Evolutionary conservation across 2,329 filamentous ascomycete genomes (phyloP).

Genomic region (Mycosphaerella sp.): DNA sequence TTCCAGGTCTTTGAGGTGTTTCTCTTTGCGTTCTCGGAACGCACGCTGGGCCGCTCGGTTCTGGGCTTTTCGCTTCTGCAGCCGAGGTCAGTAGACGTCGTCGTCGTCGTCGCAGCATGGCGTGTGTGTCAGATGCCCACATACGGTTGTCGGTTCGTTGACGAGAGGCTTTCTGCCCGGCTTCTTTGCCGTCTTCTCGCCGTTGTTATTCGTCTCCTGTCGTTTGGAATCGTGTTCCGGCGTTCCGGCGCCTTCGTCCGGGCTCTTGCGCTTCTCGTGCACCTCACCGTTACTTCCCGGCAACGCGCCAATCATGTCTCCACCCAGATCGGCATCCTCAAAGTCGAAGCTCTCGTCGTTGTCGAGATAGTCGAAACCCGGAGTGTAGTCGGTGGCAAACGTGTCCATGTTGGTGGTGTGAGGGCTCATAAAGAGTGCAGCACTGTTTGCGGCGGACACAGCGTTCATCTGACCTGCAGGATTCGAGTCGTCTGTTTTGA

Average conservation of each 20-base stretch:
- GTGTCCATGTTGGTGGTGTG: conserved; percentile 25
- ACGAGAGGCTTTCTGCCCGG: conserved; percentile 93
- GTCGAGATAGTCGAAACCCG: conserved; percentile 77
- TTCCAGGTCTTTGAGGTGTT: conserved; percentile 79
- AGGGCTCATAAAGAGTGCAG: conserved; percentile 28
- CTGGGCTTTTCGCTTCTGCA: conserved; percentile 88
- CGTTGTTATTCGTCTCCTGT: conserved; percentile 67
- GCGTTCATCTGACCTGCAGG: conserved; percentile 9
- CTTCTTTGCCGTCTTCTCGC: conserved; percentile 85
- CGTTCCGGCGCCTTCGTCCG: conserved; percentile 57
- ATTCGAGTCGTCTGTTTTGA: conserved; percentile 12
- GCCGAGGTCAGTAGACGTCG: not conserved
- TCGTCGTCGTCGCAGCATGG: too few relatives aligned
- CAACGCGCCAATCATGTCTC: conserved; percentile 67
- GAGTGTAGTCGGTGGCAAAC: conserved; percentile 46
- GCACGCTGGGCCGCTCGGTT: conserved; percentile 88
- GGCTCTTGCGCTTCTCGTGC: conserved; percentile 66
- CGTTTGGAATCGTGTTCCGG: conserved; percentile 65
- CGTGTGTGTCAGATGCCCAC: conserved; percentile 36
- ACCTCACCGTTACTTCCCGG: conserved; percentile 50
- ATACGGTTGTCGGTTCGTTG: conserved; percentile 89
- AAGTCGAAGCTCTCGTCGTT: conserved; percentile 70
- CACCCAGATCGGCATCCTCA: conserved; percentile 51
- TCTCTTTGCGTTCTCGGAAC: conserved; percentile 92
- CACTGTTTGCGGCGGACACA: conserved; percentile 23